Base-by-base conservation (phyloP, 371 early-diverging fungal genomes). In the Saksenaea oblongispora region DNA sequence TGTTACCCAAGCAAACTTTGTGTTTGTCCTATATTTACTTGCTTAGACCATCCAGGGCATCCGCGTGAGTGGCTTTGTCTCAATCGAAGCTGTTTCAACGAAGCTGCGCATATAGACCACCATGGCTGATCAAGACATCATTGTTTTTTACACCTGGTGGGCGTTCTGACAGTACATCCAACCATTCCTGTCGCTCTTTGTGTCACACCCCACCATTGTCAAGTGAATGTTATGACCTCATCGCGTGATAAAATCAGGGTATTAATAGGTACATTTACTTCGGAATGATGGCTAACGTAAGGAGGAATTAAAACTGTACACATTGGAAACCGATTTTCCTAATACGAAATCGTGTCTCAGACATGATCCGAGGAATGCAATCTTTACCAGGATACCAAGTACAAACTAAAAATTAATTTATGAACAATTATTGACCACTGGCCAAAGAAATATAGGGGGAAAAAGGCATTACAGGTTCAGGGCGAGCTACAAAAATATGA, bases 151-250 rank as follows among this genome's bases (percentile, higher is more conserved):
- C 51, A 22, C 22, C 8, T 3, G 51, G 8, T 22, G 51, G 22
- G 22, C 51, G 22, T 22, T 22, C 22, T 8, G 22, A 22, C 17
- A 10, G 51, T 22, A 4, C 26, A 47, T 47, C 18, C 24, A 22
- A 22, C 51, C 11, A 22, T 47, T 17, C 51, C 51, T 47, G 51
- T 7, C 51, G 22, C 22, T 47, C 51, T 22, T 10, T 17, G 51
- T 47, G 22, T 22, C 22, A 47, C 51, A 47, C 51, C 51, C 51
- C 51, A 47, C 51, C 51, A 24, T 47, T 47, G 51, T 47, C 51
- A n/a, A 47, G 51, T 47, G 51, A 47, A 47, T 47, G 24, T 22
- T 22, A 47, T 47, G 51, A 47, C 51, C 22, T 47, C 51, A 47
- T 47, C 51, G 51, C 24, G 51, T 47, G 51, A 47, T 22, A 22